These are phyloP conservation scores for Flaveria sonorensis DNA, from an alignment of 129 eudicot species.

Conservation along the genomic window DNA sequence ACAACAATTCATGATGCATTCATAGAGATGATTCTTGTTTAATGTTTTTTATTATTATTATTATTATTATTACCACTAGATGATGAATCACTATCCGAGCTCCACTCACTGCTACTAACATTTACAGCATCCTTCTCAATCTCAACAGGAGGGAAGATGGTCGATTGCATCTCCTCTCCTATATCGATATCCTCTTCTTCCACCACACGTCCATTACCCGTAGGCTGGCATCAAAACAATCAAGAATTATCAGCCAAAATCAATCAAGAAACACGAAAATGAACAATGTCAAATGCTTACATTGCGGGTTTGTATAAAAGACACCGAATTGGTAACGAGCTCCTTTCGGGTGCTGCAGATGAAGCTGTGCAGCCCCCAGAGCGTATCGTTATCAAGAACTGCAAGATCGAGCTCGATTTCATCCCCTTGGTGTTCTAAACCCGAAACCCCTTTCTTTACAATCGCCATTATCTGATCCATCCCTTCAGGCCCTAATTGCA, in stretches of 20 bases:
- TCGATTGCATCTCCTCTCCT: slow-evolving; percentile 49
- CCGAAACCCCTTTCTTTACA: slow-evolving; percentile 33
- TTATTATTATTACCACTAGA: slow-evolving; percentile 48
- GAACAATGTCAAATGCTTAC: slow-evolving; percentile 26
- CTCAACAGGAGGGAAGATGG: slow-evolving; percentile 42
- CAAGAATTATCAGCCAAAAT: slow-evolving; percentile 2
- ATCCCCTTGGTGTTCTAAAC: slow-evolving; percentile 32
- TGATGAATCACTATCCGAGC: slow-evolving; percentile 47
- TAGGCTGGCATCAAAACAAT: slow-evolving; percentile 22
- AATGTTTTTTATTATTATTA: slow-evolving; percentile 14
- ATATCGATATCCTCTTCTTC: slow-evolving; percentile 60
- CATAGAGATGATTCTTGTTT: too few relatives aligned
- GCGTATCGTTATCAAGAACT: slow-evolving; percentile 50
- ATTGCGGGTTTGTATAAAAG: slow-evolving; percentile 20
- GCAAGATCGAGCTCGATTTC: slow-evolving; percentile 54
- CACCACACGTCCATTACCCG: slow-evolving; percentile 1
- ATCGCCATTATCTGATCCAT: slow-evolving; percentile 38
- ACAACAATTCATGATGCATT: neutral
- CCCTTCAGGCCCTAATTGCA: slow-evolving; percentile 31
- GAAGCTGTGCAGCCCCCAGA: slow-evolving; percentile 59
- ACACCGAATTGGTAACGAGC: neutral
- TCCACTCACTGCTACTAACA: slow-evolving; percentile 39
- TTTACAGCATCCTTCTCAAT: slow-evolving; percentile 52
- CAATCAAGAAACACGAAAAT: neutral
- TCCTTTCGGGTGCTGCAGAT: slow-evolving; percentile 9